Evolutionary conservation across 169 alveolate genomes (phyloP).

Genomic region (Plasmodium cynomolgi): DNA sequence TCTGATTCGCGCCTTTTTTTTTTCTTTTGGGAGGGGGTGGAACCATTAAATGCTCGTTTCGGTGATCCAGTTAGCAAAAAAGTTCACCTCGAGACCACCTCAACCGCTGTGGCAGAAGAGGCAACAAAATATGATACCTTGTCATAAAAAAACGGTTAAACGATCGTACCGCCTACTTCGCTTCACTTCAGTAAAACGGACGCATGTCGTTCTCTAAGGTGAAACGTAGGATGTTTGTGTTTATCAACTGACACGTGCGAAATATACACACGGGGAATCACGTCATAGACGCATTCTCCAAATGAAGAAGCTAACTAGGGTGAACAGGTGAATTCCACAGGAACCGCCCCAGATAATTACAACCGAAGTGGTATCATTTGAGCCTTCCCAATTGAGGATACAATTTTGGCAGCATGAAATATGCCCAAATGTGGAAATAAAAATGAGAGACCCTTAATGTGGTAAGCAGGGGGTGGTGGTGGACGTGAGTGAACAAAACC

Average conservation of each 20-base stretch:
- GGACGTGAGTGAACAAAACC: neutral
- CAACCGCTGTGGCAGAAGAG: neutral
- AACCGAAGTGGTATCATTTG: neutral
- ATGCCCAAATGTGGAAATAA: neutral
- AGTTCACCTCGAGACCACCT: neutral
- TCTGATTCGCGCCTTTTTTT: neutral
- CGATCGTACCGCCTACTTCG: neutral
- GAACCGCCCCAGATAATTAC: neutral
- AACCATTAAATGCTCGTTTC: neutral
- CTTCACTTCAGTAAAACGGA: neutral
- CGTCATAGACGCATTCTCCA: neutral
- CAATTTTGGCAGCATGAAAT: neutral
- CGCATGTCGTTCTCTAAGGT: neutral
- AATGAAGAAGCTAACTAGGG: neutral
- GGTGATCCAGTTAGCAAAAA: neutral
- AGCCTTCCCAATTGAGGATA: neutral
- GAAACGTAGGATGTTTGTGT: neutral
- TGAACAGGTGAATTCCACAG: neutral
- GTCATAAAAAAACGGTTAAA: neutral
- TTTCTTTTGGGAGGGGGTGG: neutral
- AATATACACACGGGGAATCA: neutral
- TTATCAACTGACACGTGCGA: neutral
- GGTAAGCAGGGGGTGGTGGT: neutral
- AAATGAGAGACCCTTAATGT: neutral
- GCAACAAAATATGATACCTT: neutral